A percentile compares a stretch with the other conserved stretches of the same genome.
phyloP scores from a whole-genome alignment of 225 moss, liverwort and hornwort species.

The Antitrichia curtipendula region DNA sequence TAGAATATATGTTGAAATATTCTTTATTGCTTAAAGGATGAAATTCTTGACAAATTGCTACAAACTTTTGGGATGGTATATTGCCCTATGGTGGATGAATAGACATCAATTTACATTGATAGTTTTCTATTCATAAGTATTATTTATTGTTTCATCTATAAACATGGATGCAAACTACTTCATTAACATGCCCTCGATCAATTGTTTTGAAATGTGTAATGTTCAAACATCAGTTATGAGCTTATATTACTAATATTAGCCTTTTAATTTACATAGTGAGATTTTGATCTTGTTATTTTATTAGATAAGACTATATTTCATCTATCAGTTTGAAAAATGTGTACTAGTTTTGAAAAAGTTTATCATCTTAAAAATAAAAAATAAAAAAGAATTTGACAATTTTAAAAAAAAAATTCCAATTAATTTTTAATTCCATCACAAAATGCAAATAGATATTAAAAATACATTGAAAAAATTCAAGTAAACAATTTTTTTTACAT shows the following conservation, averaged over 20 bases:
- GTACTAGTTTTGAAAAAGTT: neutral
- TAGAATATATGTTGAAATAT: neutral
- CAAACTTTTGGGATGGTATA: neutral
- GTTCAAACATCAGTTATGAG: neutral
- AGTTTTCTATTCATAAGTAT: neutral
- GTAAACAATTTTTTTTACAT: neutral
- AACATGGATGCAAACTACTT: neutral
- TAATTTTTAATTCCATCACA: no score
- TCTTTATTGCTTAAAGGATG: neutral
- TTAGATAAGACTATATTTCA: neutral
- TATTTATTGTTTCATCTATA: neutral
- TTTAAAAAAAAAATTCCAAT: neutral
- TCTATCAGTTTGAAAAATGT: neutral
- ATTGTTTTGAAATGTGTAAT: neutral
- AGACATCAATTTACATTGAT: neutral
- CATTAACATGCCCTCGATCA: neutral
- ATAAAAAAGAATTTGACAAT: neutral
- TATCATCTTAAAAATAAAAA: no score
- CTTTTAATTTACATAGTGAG: neutral
- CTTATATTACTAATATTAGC: neutral
- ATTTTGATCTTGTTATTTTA: neutral
- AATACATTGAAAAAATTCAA: neutral
- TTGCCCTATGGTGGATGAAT: neutral
- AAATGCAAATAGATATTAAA: neutral
- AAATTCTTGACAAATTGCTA: neutral